Percentiles rank a stretch among this genome's conserved stretches.
Conservation (phyloP, 805 yeast species). For the Priceomyces melissophilus region DNA sequence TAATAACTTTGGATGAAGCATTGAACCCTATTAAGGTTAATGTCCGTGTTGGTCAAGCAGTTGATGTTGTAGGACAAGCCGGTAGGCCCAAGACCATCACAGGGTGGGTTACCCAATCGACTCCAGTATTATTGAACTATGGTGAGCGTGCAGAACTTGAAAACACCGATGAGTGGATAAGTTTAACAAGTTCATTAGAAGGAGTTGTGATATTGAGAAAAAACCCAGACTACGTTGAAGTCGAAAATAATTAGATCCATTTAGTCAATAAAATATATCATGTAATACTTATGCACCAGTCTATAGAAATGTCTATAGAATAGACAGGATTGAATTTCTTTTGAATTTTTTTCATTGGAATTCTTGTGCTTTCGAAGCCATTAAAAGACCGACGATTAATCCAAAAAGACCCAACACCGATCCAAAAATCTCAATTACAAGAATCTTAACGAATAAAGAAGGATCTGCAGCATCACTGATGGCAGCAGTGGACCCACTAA, state of each 20-base stretch:
- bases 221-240: conserved; percentile 78
- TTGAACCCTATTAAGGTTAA: conserved; percentile 90
- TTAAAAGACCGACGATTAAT: conserved; percentile 93
- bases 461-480: conserved; percentile 97
- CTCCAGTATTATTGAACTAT: conserved; percentile 89
- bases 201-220: conserved; percentile 91
- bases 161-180: conserved; percentile 79
- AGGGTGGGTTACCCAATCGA: conserved; percentile 98
- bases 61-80: conserved; percentile 97
- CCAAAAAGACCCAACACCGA: conserved; percentile 95
- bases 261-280: background rate
- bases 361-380: conserved; percentile 94
- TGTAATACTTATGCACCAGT: background rate
- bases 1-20: conserved; percentile 87
- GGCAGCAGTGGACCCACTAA: conserved; percentile 99
- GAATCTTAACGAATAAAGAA: conserved; percentile 87
- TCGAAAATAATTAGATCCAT: conserved; percentile 29
- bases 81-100: conserved; percentile 98
- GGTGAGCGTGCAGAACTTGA: conserved; percentile 98
- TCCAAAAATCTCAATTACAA: conserved; percentile 96
- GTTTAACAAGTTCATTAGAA: conserved; percentile 78
- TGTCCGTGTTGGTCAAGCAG: conserved; percentile 98
- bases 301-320: background rate
- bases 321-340: too few relatives aligned
- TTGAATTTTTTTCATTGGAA: conserved; percentile 46